Evolutionary conservation across 805 yeast genomes (phyloP), one percentile per base, ranked within the genome.

Genomic region (Saturnispora saitoi): DNA sequence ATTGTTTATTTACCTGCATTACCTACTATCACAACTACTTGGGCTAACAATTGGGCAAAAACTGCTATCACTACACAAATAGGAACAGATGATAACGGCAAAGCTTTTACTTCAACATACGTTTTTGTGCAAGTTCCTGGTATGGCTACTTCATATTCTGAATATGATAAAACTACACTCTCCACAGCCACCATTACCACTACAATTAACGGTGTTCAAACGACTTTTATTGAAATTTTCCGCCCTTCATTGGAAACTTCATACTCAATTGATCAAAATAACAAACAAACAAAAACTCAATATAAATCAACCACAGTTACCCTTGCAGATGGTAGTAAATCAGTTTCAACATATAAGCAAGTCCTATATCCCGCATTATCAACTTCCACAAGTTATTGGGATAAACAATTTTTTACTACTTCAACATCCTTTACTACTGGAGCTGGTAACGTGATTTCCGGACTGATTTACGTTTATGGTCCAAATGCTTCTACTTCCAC

Each of bases 1-100:
- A 9, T 34, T 42, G 42, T 42, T 11, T 42, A 37, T 17, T 15
- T 42, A 1, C 47, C 49, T 28, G 45, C 44, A 4, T 49, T 49
- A 15, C 32, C 30, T 14, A 46, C 49, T 4, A 6, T 12, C 3
- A 31, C 39, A 17, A 31, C 52, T 3, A 32, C 41, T 22, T 46
- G 52, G 52, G n/a, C 10, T 6, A 28, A 46, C 11, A 32, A 30
- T 26, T 39, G 24, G 15, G 4, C 1, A 3, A 14, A 7, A 17
- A 4, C 9, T 17, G 22, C 14, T 17, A 15, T 12, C 2, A 29
- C 42, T 15, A 42, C 51, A 3, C 32, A 32, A 15, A 32, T 39
- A 2, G 34, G 43, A 14, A 24, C 30, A 15, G 38, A 36, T 22
- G n/a, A 20, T 7, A 32, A 34, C 15, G 48, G 51, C 20, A 7